Percentiles rank a stretch among this genome's conserved stretches.
Evolutionary conservation across 331 rosid species (phyloP).

Genomic region (Arachis monticola): DNA sequence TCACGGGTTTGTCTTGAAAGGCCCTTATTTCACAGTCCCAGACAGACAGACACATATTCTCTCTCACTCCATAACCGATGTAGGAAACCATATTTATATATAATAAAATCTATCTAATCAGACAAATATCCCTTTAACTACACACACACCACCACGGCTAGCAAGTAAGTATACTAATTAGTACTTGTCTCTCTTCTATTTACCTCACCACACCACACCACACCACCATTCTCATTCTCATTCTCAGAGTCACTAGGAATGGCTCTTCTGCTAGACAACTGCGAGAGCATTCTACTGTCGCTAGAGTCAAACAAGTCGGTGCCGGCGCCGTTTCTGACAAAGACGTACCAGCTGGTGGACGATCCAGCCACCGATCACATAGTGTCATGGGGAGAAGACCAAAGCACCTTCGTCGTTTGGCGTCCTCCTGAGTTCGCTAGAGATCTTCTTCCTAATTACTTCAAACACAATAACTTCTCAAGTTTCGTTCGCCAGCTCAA

Average conservation of each 20-base stretch:
- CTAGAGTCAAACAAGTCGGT: slow-evolving; percentile 89
- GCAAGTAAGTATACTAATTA: no score
- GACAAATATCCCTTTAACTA: slow-evolving; percentile 23
- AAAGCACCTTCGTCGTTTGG: slow-evolving; percentile 96
- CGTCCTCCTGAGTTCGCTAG: slow-evolving; percentile 96
- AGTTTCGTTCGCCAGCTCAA: slow-evolving; percentile 99
- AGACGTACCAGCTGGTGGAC: slow-evolving; percentile 94
- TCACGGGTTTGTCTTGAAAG: slow-evolving; percentile 99
- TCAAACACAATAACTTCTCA: slow-evolving; percentile 98
- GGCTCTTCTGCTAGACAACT: slow-evolving; percentile 84
- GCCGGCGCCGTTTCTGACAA: slow-evolving; percentile 95
- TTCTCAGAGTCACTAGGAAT: slow-evolving; percentile 30
- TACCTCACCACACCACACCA: slow-evolving; percentile 12
- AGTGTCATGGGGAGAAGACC: slow-evolving; percentile 98
- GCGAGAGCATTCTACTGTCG: slow-evolving; percentile 82
- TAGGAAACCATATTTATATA: slow-evolving; percentile 25
- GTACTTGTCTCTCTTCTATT: neutral
- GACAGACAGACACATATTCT: slow-evolving; percentile 98
- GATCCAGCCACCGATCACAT: slow-evolving; percentile 93
- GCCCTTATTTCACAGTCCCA: slow-evolving; percentile 94
- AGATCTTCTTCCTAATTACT: slow-evolving; percentile 96
- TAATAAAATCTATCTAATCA: slow-evolving; percentile 24
- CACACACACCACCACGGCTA: slow-evolving; percentile 8
- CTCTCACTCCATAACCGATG: slow-evolving; percentile 74
- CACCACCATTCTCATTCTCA: slow-evolving; percentile 37